Base-by-base conservation (phyloP, 345 rosid genomes). In the Acer saccharum region DNA sequence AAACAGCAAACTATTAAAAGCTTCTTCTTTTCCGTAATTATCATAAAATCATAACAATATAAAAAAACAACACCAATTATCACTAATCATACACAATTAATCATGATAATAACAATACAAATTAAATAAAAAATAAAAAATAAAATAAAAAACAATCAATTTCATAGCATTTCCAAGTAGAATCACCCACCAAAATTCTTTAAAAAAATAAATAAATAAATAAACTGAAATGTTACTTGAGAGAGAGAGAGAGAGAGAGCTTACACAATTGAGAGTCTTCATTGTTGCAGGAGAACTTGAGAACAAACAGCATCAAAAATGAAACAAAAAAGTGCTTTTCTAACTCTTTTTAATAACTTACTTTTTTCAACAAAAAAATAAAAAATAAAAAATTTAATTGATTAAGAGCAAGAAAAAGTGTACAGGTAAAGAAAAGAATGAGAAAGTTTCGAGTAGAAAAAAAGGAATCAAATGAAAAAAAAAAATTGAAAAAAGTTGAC, bases 341-440 rank as follows among this genome's bases (percentile, higher is more conserved):
- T 43, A 43, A 43, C 10, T 9, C 46, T 43, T 43, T 43, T 43
- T 43, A 43, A 43, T 43, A 43, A 43, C 46, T 43, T 7, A 7
- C 10, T 43, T 43, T 43, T 43, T 43, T 6, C 46, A 43, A 43
- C 46, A 43, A 41, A 8, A 41, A 41, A 6, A 43, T 0, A 25
- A 25, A 25, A 25, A 25, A 43, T 7, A 43, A 43, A 6, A 43
- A 32, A 29, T 2, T 2, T 29, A 29, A 29, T 18, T 2, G 63
- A 20, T 58, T 58, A 7, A 18, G 63, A 57, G 25, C 4, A 69
- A 50, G 32, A 69, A 76, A 76, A 81, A 74, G 72, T 78, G 73
- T 72, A 50, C 70, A 68, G 81, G 71, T 50, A 81, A 83, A 86
- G 86, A 32, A 79, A 81, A 61, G 83, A 77, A 79, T 71, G 60